phyloP scores from a whole-genome alignment of 495 filamentous ascomycete genomes.

The Lophiotrema nucula region DNA sequence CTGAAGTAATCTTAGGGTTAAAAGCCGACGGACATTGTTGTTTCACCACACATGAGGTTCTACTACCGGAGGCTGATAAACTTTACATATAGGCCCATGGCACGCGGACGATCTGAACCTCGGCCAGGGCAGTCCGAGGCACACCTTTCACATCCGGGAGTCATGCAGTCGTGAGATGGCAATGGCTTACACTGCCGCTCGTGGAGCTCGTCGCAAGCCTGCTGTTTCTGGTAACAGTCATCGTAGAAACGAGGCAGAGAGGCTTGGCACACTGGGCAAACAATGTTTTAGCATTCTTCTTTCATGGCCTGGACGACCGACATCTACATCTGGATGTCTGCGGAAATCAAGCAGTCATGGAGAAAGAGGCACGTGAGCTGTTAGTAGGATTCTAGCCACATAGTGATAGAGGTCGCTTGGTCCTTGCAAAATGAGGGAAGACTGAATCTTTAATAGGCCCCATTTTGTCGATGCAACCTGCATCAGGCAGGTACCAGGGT shows the following conservation, averaged over 20 bases:
- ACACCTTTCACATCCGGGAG: background rate
- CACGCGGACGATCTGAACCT: too few relatives aligned
- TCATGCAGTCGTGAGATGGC: background rate
- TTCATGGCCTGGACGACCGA: background rate
- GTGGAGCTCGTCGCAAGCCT: conserved; percentile 1
- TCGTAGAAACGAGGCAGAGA: background rate
- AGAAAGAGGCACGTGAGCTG: background rate
- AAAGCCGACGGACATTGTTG: too few relatives aligned
- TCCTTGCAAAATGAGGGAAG: background rate
- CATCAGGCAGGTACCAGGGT: too few relatives aligned
- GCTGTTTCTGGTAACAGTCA: background rate
- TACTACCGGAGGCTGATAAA: too few relatives aligned
- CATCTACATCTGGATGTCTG: background rate
- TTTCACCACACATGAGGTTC: too few relatives aligned
- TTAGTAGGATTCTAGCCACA: background rate
- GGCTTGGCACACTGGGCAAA: background rate
- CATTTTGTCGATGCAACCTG: too few relatives aligned
- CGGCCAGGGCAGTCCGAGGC: background rate
- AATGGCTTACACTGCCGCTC: conserved; percentile 6
- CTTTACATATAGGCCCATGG: too few relatives aligned
- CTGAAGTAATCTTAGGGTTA: too few relatives aligned
- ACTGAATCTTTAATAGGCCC: too few relatives aligned
- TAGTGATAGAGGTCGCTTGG: background rate
- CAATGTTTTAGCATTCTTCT: conserved; percentile 1
- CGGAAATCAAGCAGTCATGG: background rate